A percentile compares a stretch with the other conserved stretches of the same genome.
Conservation (phyloP, 2,329 filamentous ascomycete species). For the Exophiala aquamarina region DNA sequence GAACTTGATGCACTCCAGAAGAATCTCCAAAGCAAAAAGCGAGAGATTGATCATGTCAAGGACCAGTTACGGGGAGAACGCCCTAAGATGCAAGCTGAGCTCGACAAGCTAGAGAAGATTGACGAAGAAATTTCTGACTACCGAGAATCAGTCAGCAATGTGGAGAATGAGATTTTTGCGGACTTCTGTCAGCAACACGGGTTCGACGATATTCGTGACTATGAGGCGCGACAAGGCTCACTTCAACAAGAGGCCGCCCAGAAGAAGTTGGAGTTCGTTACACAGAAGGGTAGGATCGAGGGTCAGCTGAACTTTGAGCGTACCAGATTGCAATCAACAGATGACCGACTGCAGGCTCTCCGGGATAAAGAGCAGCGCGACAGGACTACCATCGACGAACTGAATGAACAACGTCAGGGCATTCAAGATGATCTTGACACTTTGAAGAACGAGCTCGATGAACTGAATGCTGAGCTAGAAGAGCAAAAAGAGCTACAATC, state of each 20-base stretch:
- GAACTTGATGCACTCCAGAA: conserved; percentile 77
- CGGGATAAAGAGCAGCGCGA: conserved; percentile 67
- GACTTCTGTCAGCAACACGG: conserved; percentile 84
- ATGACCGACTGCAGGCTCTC: conserved; percentile 67
- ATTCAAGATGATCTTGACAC: conserved; percentile 73
- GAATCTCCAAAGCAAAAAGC: conserved; percentile 81
- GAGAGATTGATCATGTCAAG: conserved; percentile 72
- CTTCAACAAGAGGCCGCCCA: conserved; percentile 86
- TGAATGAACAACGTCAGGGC: conserved; percentile 69
- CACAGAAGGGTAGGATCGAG: conserved; percentile 67
- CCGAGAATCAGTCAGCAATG: conserved; percentile 67
- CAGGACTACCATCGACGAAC: conserved; percentile 66
- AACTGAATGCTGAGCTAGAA: conserved; percentile 70
- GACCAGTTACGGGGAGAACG: conserved; percentile 72
- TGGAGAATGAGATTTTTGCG: conserved; percentile 85
- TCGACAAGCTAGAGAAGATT: conserved; percentile 64
- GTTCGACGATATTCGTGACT: conserved; percentile 86
- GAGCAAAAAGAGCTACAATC: conserved; percentile 66
- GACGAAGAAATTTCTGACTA: conserved; percentile 56
- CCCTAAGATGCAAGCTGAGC: conserved; percentile 75
- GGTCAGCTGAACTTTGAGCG: conserved; percentile 65
- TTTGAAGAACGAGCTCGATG: conserved; percentile 73
- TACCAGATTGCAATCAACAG: conserved; percentile 69
- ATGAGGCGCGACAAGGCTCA: conserved; percentile 89
- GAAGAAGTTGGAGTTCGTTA: conserved; percentile 81